These are phyloP conservation scores for Dactylellina cionopaga DNA, from an alignment of 2,329 filamentous ascomycete species.

Conservation along the genomic window DNA sequence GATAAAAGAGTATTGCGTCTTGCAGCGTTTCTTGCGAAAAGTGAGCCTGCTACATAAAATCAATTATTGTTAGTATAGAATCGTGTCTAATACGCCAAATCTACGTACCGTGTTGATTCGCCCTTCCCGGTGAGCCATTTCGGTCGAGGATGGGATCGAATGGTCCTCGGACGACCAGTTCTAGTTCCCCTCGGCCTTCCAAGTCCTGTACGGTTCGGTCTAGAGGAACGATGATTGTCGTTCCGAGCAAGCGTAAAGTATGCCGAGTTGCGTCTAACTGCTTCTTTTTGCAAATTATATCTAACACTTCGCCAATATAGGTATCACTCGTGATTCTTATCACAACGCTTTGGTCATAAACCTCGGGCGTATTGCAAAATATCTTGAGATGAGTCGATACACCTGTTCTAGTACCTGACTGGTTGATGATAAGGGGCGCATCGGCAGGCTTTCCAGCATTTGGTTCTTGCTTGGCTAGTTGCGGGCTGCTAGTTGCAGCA, in stretches of 20 bases:
- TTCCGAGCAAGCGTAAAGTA: conserved; percentile 79
- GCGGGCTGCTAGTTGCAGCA: conserved; percentile 1
- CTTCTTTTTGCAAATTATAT: conserved; percentile 79
- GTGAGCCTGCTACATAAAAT: conserved; percentile 28
- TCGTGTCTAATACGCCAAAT: neutral
- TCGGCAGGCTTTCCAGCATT: conserved; percentile 42
- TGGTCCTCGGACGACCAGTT: conserved; percentile 80
- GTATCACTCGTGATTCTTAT: conserved; percentile 82
- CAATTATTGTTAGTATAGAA: conserved; percentile 4
- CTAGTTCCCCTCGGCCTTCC: conserved; percentile 77
- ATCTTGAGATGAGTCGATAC: conserved; percentile 56
- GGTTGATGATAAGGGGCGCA: conserved; percentile 31
- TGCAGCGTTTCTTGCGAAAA: conserved; percentile 37
- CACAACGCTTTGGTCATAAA: conserved; percentile 73
- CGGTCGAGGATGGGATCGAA: conserved; percentile 69
- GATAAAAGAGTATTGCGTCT: conserved; percentile 34
- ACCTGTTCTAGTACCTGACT: conserved; percentile 52
- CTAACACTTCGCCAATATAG: conserved; percentile 83
- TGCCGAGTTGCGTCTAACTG: conserved; percentile 81
- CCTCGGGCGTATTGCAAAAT: conserved; percentile 56
- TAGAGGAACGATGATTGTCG: conserved; percentile 71
- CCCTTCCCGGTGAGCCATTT: conserved; percentile 47
- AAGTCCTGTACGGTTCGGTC: conserved; percentile 83
- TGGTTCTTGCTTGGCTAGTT: conserved; percentile 18
- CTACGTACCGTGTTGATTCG: conserved; percentile 40